A percentile compares a stretch with the other conserved stretches of the same genome.
phyloP scores from a whole-genome alignment of 441 rosid species.

The Aleurites moluccanus region DNA sequence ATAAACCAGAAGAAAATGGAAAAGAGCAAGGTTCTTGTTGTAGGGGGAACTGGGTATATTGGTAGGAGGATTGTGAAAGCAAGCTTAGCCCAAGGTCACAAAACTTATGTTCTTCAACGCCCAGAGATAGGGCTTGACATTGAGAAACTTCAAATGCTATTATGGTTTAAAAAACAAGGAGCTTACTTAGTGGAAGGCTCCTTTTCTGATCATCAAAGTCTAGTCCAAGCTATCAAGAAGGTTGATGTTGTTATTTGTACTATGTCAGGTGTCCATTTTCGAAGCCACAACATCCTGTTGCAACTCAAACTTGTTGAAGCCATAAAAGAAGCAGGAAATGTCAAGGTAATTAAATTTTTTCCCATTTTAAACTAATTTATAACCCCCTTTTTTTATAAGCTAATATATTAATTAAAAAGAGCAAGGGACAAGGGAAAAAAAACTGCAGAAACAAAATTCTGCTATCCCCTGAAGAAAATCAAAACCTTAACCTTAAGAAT shows the following conservation, averaged over 20 bases:
- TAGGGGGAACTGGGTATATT: conserved; percentile 81
- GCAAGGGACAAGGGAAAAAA: too few species aligned
- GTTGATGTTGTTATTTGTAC: conserved; percentile 81
- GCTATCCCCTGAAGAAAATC: too few species aligned
- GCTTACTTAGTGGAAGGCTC: conserved; percentile 62
- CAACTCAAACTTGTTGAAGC: conserved; percentile 87
- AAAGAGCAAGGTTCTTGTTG: conserved; percentile 61
- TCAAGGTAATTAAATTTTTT: conserved; percentile 42
- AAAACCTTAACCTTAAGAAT: too few species aligned
- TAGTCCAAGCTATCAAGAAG: conserved; percentile 66
- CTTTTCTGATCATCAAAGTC: conserved; percentile 57
- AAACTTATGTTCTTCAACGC: conserved; percentile 67
- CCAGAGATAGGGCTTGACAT: conserved; percentile 69
- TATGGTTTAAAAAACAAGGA: conserved; percentile 64
- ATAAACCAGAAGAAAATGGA: conserved; percentile 13
- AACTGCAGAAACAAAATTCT: too few species aligned
- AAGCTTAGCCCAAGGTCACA: conserved; percentile 62
- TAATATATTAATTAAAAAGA: not conserved
- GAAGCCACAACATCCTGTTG: conserved; percentile 57
- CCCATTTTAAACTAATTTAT: not conserved
- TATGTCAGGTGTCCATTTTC: conserved; percentile 75
- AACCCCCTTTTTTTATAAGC: too few species aligned
- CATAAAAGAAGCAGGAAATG: conserved; percentile 81
- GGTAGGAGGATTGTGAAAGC: conserved; percentile 78
- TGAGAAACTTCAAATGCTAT: conserved; percentile 59